A percentile compares a stretch with the other conserved stretches of the same genome.
Conservation (phyloP, 352 stramenopile species). For the Globisporangium nagaii region DNA sequence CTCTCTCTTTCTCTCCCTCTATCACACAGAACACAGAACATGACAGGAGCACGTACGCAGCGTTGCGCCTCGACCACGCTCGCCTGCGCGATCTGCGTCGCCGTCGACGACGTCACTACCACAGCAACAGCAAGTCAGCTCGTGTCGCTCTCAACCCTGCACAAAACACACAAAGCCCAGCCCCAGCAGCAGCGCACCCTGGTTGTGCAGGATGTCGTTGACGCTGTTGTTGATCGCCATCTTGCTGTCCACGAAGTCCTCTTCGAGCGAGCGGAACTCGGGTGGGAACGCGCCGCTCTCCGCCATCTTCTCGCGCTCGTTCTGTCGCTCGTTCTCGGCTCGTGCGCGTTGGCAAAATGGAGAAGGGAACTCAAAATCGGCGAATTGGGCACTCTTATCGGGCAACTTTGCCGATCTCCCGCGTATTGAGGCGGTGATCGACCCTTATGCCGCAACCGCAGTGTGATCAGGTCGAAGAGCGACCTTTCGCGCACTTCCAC, state of each 20-base stretch:
- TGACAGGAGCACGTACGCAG: slow-evolving; percentile 33
- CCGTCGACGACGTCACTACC: slow-evolving; percentile 24
- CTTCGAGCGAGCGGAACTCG: slow-evolving; percentile 65
- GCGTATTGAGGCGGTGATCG: too few species aligned
- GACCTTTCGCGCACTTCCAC: background rate
- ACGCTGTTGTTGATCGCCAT: slow-evolving; percentile 80
- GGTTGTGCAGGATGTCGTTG: slow-evolving; percentile 48
- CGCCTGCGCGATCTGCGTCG: slow-evolving; percentile 51
- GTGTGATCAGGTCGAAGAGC: background rate
- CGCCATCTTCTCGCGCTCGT: slow-evolving; percentile 15
- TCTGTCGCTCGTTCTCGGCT: background rate
- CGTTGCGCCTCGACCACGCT: slow-evolving; percentile 67
- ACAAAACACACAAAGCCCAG: background rate
- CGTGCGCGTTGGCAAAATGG: background rate
- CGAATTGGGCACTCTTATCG: background rate
- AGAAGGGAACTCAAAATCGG: background rate
- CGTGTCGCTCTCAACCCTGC: too few species aligned
- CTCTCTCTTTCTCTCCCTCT: too few species aligned
- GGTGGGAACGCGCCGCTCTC: slow-evolving; percentile 30
- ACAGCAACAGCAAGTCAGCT: background rate
- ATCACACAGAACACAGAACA: background rate
- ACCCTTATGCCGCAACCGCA: background rate
- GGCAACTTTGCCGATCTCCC: background rate
- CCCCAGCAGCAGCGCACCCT: slow-evolving; percentile 17
- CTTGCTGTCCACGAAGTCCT: slow-evolving; percentile 80